Percentiles rank a stretch among this genome's conserved stretches.
phyloP scores from a whole-genome alignment of 108 stramenopile genomes.

The Cylindrotheca fusiformis region DNA sequence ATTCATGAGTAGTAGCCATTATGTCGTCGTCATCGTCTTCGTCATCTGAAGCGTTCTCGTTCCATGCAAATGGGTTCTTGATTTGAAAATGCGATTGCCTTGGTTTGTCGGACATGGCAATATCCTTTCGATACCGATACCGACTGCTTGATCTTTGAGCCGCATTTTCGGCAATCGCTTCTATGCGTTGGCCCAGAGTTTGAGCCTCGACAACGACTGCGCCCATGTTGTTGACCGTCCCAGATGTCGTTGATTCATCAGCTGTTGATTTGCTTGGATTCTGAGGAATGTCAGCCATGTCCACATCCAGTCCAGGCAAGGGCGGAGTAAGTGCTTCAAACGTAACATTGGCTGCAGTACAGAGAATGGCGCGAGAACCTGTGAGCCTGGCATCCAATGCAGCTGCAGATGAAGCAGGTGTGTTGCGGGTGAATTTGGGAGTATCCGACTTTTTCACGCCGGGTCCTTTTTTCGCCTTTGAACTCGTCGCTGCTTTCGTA shows the following conservation, averaged over 20 bases:
- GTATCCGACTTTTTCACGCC: constrained; percentile 2
- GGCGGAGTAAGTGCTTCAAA: constrained; percentile 60
- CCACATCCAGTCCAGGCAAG: constrained; percentile 18
- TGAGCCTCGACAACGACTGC: constrained; percentile 60
- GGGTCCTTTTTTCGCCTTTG: neutral
- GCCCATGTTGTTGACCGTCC: constrained; percentile 50
- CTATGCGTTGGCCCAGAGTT: constrained; percentile 49
- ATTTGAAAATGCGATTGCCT: constrained; percentile 5
- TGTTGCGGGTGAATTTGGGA: constrained; percentile 53
- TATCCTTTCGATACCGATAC: constrained; percentile 53
- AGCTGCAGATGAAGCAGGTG: constrained; percentile 46
- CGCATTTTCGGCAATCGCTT: constrained; percentile 46
- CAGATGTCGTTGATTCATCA: constrained; percentile 5
- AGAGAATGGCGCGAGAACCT: constrained; percentile 61
- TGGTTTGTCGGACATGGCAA: constrained; percentile 16
- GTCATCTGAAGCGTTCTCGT: neutral
- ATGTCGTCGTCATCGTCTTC: constrained; percentile 17
- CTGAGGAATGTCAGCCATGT: constrained; percentile 55
- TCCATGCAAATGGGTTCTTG: constrained; percentile 38
- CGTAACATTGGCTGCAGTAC: constrained; percentile 59
- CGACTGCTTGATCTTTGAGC: constrained; percentile 46
- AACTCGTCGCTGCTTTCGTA: neutral
- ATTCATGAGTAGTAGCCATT: constrained; percentile 12
- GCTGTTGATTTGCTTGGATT: constrained; percentile 25
- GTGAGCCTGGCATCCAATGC: constrained; percentile 52